Conservation (phyloP, 352 stramenopile genomes). For the Albugo laibachii region DNA sequence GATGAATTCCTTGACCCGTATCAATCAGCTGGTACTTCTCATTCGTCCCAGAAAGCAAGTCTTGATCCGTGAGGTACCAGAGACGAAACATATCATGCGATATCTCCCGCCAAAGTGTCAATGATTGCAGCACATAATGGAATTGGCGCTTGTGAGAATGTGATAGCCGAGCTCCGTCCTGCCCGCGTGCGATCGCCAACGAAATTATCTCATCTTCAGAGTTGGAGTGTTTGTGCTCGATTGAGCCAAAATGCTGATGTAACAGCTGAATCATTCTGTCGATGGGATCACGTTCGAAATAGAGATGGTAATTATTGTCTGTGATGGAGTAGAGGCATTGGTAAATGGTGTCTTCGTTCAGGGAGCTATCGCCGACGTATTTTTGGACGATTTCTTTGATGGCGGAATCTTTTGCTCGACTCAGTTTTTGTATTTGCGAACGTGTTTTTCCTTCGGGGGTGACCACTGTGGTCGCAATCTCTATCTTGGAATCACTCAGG, state of each 20-base stretch:
- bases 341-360: conserved; percentile 76
- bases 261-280: conserved; percentile 88
- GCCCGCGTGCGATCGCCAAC: conserved; percentile 84
- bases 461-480: conserved; percentile 89
- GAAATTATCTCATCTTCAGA: conserved; percentile 44
- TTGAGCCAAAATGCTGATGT: conserved; percentile 69
- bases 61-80: conserved; percentile 88
- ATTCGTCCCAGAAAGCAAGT: conserved; percentile 65
- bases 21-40: conserved; percentile 81
- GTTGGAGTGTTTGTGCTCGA: conserved; percentile 15
- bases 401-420: conserved; percentile 84
- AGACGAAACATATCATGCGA: conserved; percentile 92
- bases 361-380: conserved; percentile 20
- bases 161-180: conserved; percentile 83
- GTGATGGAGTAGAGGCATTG: conserved; percentile 92
- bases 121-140: conserved; percentile 90
- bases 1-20: conserved; percentile 90
- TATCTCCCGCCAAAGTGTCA: conserved; percentile 93
- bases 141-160: conserved; percentile 91
- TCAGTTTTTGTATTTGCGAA: conserved; percentile 79
- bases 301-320: conserved; percentile 95
- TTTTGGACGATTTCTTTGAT: conserved; percentile 74
- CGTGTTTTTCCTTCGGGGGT: conserved; percentile 79
- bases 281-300: conserved; percentile 93
- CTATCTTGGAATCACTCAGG: conserved; percentile 76